Percentiles rank a stretch among this genome's conserved stretches.
Conservation (phyloP, 257 asterid genomes). For the Fraxinus pennsylvanica region DNA sequence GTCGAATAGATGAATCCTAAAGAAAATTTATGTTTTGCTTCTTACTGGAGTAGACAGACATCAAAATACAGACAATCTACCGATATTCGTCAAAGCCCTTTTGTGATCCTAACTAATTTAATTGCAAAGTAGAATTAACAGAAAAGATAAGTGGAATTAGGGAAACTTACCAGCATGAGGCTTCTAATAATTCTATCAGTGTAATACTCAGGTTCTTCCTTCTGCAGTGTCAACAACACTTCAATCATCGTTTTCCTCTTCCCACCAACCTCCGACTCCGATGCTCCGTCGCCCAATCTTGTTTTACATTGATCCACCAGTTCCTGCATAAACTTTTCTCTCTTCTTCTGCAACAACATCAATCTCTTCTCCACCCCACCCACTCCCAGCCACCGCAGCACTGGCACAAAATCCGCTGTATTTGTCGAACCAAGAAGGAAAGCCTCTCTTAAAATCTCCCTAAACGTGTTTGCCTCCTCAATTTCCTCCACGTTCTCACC, state of each 20-base stretch:
- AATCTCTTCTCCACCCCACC: constrained; percentile 32
- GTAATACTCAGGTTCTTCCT: constrained; percentile 41
- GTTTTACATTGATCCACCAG: constrained; percentile 37
- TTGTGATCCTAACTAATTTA: background rate
- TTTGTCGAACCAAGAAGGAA: constrained; percentile 26
- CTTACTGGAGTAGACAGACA: no score
- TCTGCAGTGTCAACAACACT: constrained; percentile 42
- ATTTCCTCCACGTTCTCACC: constrained; percentile 28
- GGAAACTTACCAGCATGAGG: constrained; percentile 28
- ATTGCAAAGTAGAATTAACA: background rate
- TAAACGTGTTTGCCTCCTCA: constrained; percentile 36
- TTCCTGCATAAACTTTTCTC: constrained; percentile 47
- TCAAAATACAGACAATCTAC: no score
- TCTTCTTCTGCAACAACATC: constrained; percentile 31
- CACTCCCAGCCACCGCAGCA: constrained; percentile 36
- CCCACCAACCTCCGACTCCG: background rate
- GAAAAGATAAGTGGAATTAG: background rate
- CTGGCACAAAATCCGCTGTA: constrained; percentile 39
- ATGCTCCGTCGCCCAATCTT: background rate
- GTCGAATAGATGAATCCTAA: no score
- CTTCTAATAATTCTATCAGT: constrained; percentile 36
- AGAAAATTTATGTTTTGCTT: no score
- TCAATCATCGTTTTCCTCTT: constrained; percentile 38
- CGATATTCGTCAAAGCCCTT: background rate
- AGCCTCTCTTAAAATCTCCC: constrained; percentile 30